phyloP scores from a whole-genome alignment of 352 stramenopile genomes.

The Globisporangium parvum region DNA sequence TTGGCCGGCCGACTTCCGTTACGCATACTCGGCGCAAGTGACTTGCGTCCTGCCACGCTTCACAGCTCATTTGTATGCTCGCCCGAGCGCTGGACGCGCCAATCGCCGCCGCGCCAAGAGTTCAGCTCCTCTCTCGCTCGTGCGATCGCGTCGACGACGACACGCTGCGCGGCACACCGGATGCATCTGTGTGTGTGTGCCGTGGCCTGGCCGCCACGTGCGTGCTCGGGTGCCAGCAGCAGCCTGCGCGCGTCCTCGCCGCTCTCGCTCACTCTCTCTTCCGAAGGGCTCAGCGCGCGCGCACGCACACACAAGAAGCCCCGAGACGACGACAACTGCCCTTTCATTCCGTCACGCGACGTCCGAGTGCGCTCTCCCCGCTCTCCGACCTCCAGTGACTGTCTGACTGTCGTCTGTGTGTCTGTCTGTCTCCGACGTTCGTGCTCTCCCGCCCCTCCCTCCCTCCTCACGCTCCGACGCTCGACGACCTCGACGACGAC shows the following conservation, averaged over 20 bases:
- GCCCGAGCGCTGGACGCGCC: too few species aligned
- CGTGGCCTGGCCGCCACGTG: neutral
- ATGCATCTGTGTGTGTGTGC: too few species aligned
- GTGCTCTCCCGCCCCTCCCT: neutral
- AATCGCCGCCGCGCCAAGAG: neutral
- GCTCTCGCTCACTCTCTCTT: constrained; percentile 18
- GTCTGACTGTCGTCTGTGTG: neutral
- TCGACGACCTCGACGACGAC: too few species aligned
- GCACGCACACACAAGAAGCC: neutral
- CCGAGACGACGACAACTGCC: neutral
- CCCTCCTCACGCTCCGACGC: too few species aligned
- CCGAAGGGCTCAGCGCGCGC: constrained; percentile 13
- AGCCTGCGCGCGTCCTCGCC: neutral
- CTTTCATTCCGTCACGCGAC: neutral
- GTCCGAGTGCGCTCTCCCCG: neutral
- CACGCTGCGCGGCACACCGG: too few species aligned
- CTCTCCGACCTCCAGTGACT: neutral
- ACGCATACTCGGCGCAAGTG: neutral
- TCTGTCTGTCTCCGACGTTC: neutral
- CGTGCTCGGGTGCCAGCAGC: neutral
- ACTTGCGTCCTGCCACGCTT: neutral
- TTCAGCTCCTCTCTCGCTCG: neutral
- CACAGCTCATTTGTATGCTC: neutral
- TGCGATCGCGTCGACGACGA: neutral
- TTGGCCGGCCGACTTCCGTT: neutral